Evolutionary conservation across 805 yeast species (phyloP).

Genomic region (Saccharomycopsis lassenensis): DNA sequence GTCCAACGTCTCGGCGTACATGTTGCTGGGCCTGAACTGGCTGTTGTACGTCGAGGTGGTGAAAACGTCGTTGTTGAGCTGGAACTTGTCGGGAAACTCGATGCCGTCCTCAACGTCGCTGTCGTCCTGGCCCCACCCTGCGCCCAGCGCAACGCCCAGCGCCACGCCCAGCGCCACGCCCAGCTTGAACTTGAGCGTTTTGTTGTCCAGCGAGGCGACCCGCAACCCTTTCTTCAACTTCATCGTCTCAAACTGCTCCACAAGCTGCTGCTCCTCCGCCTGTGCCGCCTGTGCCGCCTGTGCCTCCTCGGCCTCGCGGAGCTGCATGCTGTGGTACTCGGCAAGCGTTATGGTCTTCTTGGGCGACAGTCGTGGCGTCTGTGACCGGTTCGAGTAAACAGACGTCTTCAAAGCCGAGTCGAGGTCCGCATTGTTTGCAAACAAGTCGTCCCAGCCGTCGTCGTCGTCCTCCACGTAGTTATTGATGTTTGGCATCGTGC

Average conservation of each 20-base stretch:
- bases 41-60: not conserved
- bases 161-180: too few species aligned
- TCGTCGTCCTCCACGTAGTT: conserved; percentile 10
- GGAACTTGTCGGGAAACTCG: conserved; percentile 17
- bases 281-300: too few species aligned
- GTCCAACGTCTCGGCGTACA: conserved; percentile 9
- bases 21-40: conserved; percentile 1
- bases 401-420: conserved; percentile 15
- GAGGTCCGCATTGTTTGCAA: conserved; percentile 12
- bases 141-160: not conserved
- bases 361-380: not conserved
- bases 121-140: conserved; percentile 5
- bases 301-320: too few species aligned
- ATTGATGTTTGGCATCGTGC: too few species aligned
- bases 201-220: not conserved
- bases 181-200: not conserved
- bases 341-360: not conserved
- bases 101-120: conserved; percentile 16
- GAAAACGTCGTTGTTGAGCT: not conserved
- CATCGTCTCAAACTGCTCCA: too few species aligned
- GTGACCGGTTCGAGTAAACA: conserved; percentile 9
- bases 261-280: too few species aligned
- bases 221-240: not conserved
- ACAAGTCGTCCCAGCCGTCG: conserved; percentile 17
- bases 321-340: too few species aligned